These are phyloP conservation scores for Haematococcus lacustris DNA, from an alignment of 139 green algal genomes.

Conservation along the genomic window DNA sequence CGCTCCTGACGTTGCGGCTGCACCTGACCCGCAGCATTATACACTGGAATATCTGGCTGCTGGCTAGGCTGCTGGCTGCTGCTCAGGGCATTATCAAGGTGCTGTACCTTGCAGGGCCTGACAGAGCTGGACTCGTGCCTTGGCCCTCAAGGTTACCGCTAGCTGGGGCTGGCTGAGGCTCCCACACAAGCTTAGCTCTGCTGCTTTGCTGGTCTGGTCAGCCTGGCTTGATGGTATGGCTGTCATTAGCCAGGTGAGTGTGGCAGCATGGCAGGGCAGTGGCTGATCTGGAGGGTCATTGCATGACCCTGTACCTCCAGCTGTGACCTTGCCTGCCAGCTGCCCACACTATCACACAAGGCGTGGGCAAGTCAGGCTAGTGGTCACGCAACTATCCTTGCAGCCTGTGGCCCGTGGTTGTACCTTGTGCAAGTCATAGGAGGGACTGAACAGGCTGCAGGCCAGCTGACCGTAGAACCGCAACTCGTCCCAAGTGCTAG, in stretches of 20 bases:
- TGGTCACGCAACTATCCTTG: neutral
- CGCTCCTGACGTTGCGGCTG: too few relatives aligned
- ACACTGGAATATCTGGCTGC: neutral
- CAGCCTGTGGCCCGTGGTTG: neutral
- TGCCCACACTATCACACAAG: neutral
- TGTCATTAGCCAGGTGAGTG: too few relatives aligned
- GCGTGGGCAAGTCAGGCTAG: too few relatives aligned
- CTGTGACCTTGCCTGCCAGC: neutral
- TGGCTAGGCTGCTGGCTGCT: neutral
- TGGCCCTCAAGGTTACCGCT: too few relatives aligned
- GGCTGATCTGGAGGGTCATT: neutral
- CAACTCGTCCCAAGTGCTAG: constrained; percentile 31
- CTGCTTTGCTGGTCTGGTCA: too few relatives aligned
- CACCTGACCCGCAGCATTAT: neutral
- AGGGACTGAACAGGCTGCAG: constrained; percentile 15
- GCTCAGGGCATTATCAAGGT: neutral
- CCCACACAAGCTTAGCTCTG: too few relatives aligned
- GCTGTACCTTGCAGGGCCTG: too few relatives aligned
- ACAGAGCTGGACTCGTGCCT: too few relatives aligned
- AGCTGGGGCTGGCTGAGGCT: too few relatives aligned
- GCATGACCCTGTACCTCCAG: neutral
- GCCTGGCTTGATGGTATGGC: neutral
- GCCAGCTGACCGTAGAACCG: constrained; percentile 34
- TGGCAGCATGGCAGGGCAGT: too few relatives aligned
- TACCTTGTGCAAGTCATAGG: constrained; percentile 39